These are phyloP conservation scores for Heterococcus sp. DNA, from an alignment of 108 stramenopile species.

Conservation along the genomic window DNA sequence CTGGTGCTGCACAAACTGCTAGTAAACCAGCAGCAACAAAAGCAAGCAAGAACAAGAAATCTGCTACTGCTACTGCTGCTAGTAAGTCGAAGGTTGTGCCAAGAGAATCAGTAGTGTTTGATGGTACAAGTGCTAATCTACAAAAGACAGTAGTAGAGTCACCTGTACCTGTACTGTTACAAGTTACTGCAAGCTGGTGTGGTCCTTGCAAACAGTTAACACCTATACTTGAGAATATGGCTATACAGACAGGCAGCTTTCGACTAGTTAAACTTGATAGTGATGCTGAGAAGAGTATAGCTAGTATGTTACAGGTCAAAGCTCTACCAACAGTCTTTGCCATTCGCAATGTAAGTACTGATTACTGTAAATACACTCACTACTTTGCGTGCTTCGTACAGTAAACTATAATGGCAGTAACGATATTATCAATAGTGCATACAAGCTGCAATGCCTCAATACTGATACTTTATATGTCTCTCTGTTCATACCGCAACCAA, in stretches of 20 bases:
- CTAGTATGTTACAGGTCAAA: constrained; percentile 10
- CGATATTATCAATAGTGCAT: too few relatives aligned
- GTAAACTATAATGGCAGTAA: too few relatives aligned
- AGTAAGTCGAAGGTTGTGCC: too few relatives aligned
- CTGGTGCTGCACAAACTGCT: neutral
- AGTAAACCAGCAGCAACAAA: neutral
- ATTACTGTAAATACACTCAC: too few relatives aligned
- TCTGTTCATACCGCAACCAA: too few relatives aligned
- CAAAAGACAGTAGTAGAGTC: constrained; percentile 51
- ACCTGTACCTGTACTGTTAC: constrained; percentile 50
- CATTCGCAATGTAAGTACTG: constrained; percentile 34
- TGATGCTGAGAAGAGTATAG: constrained; percentile 8
- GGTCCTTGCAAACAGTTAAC: constrained; percentile 57
- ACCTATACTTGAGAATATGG: constrained; percentile 52
- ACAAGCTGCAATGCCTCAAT: too few relatives aligned
- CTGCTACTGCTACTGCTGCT: constrained; percentile 34
- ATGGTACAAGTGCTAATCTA: constrained; percentile 40
- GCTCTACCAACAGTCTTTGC: constrained; percentile 40
- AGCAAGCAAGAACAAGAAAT: neutral
- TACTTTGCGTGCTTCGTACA: too few relatives aligned
- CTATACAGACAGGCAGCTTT: constrained; percentile 42
- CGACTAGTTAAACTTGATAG: constrained; percentile 41
- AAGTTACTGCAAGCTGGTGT: constrained; percentile 58
- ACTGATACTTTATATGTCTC: too few relatives aligned
- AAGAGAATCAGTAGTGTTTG: constrained; percentile 56